Conservation (phyloP, 495 filamentous ascomycete species). For the Astrothelium subdiscretum region DNA sequence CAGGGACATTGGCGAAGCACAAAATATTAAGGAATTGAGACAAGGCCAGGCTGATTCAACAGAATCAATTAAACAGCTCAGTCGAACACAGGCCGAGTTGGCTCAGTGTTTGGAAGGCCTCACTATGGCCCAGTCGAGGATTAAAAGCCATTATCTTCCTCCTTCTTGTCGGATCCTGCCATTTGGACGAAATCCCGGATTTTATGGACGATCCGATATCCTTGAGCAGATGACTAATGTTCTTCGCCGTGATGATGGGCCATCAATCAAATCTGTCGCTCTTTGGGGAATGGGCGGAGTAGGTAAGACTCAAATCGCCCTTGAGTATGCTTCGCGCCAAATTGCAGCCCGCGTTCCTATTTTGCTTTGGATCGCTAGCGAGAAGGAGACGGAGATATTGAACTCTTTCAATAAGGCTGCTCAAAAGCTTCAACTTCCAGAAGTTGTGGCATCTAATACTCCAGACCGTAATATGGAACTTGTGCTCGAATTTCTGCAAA, state of each 20-base stretch:
- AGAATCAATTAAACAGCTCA: neutral
- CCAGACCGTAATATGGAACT: neutral
- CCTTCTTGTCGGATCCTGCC: neutral
- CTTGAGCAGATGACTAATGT: neutral
- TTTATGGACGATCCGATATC: neutral
- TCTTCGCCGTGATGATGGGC: neutral
- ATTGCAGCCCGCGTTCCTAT: neutral
- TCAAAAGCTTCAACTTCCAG: neutral
- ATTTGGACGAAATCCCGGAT: neutral
- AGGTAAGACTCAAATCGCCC: neutral
- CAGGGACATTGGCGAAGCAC: neutral
- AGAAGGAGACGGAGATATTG: neutral
- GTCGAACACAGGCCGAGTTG: too few species aligned
- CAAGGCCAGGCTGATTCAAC: neutral
- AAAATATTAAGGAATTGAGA: neutral
- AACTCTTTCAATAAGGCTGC: neutral
- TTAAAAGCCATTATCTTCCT: too few species aligned
- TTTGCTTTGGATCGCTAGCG: neutral
- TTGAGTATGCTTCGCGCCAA: neutral
- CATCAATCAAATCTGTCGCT: neutral
- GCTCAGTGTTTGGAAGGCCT: too few species aligned
- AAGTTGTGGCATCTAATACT: neutral
- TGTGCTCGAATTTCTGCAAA: neutral
- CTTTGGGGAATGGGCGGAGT: neutral
- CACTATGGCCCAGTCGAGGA: too few species aligned